A percentile compares a stretch with the other conserved stretches of the same genome.
Evolutionary conservation across 2,329 filamentous ascomycete species (phyloP).

Genomic region (Xylogone sp.): DNA sequence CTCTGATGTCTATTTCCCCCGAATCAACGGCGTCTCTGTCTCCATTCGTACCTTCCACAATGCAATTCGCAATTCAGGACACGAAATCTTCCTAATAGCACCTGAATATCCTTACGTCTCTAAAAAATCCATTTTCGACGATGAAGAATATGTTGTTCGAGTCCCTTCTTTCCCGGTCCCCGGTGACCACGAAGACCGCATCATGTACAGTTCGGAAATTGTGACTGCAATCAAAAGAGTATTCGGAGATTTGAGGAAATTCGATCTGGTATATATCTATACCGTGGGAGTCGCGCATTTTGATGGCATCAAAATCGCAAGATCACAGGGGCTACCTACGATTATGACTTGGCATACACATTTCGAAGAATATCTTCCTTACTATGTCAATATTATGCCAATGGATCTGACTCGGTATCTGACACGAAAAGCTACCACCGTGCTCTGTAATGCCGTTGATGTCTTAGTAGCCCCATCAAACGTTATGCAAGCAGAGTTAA

Average conservation of each 20-base stretch:
- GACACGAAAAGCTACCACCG: neutral
- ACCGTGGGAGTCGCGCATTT: neutral
- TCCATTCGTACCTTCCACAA: neutral
- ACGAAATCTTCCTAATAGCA: neutral
- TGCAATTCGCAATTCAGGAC: neutral
- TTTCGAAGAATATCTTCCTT: neutral
- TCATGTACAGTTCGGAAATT: neutral
- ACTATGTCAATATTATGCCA: neutral
- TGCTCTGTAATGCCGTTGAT: neutral
- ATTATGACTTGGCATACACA: neutral
- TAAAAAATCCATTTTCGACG: neutral
- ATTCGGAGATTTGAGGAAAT: neutral
- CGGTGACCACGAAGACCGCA: constrained; percentile 1
- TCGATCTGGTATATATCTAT: constrained; percentile 1
- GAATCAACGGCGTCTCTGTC: neutral
- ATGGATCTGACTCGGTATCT: neutral
- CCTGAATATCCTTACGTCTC: neutral
- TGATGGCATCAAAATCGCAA: neutral
- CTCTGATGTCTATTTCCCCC: neutral
- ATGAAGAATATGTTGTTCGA: neutral
- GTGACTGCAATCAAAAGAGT: neutral
- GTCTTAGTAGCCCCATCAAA: neutral
- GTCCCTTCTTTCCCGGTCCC: neutral
- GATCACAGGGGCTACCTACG: neutral
- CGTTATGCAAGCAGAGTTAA: neutral